Evolutionary conservation across 495 filamentous ascomycete species (phyloP), one percentile per base, ranked within the genome.

Genomic region (Elasticomyces elasticus): DNA sequence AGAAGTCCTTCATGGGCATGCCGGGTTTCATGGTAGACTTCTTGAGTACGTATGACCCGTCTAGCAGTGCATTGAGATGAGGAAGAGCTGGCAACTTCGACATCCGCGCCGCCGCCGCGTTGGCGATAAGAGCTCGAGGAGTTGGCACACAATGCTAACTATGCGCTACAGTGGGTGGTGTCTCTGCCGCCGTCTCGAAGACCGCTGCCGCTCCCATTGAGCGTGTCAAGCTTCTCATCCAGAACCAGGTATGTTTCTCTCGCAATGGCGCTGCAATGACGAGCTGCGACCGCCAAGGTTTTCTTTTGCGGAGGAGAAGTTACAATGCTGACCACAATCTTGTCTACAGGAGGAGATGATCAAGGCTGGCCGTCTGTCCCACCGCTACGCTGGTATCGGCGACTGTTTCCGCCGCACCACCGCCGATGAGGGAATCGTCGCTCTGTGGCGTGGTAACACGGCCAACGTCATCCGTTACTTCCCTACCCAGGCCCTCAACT

Each of bases 401-500:
- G 94, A 98, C 71, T 97, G 92, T 81, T 98, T 98, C 82, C 70
- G 72, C 54, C 86, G 92, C 72, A 97, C 94, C 62, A 80, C 78
- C 62, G 79, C 79, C 64, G 74, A 84, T 55, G 92, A 98, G 79
- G 85, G 85, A 73, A 67, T 81, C 58, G 80, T 88, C 67, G 86
- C 92, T 51, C 79, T 98, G 63, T 98, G 92, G 92, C 80, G 92
- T 82, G 92, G 92, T 76, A 98, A 98, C 85, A 98, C 92, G 68
- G 92, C 92, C 86, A 98, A 98, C 84, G 92, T 98, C 75, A 94
- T 98, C 79, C 94, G 92, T 83, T 98, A 98, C 82, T 98, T 98
- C 87, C 92, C 92, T 61, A 98, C 92, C 69, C 92, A 98, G 83
- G 92, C 92, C 62, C 78, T 98, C 69, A 98, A 98, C 88, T 98